Evolutionary conservation across 2,329 filamentous ascomycete species (phyloP).

Genomic region (Davidsoniella eucalypti): DNA sequence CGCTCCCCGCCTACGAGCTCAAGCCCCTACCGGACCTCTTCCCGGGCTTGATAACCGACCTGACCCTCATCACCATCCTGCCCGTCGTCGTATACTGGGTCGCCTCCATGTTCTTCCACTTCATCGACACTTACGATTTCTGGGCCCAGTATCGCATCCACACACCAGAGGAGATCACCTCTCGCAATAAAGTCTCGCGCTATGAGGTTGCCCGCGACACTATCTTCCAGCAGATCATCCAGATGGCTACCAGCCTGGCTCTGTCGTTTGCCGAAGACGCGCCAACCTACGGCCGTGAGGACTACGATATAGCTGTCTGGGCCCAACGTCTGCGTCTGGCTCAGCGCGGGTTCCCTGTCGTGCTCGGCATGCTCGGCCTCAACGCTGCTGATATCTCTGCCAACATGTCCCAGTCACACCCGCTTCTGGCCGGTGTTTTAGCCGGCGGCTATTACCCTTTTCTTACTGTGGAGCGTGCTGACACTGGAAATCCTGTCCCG

Average conservation of each 20-base stretch:
- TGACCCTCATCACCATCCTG: slow-evolving; percentile 56
- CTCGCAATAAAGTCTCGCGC: slow-evolving; percentile 72
- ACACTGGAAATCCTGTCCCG: slow-evolving; percentile 39
- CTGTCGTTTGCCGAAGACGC: slow-evolving; percentile 57
- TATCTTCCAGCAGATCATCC: slow-evolving; percentile 77
- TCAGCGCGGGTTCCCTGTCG: slow-evolving; percentile 58
- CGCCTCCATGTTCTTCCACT: slow-evolving; percentile 71
- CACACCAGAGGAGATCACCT: slow-evolving; percentile 77
- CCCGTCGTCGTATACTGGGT: slow-evolving; percentile 81
- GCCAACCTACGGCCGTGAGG: slow-evolving; percentile 59
- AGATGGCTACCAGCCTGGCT: slow-evolving; percentile 53
- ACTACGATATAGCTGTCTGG: slow-evolving; percentile 82
- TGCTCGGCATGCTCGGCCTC: slow-evolving; percentile 57
- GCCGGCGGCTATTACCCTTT: slow-evolving; percentile 69
- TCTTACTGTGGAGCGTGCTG: slow-evolving; percentile 41
- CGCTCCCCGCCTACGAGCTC: slow-evolving; percentile 68
- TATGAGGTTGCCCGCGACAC: slow-evolving; percentile 84
- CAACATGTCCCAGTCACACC: slow-evolving; percentile 54
- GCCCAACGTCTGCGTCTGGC: slow-evolving; percentile 64
- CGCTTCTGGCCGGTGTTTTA: slow-evolving; percentile 57
- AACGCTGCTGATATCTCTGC: slow-evolving; percentile 61
- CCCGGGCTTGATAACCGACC: slow-evolving; percentile 57
- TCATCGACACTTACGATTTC: slow-evolving; percentile 68
- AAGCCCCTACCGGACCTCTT: slow-evolving; percentile 54
- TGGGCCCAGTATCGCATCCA: slow-evolving; percentile 88